phyloP scores from a whole-genome alignment of 345 rosid species.

The Cardamine chenopodiifolia region DNA sequence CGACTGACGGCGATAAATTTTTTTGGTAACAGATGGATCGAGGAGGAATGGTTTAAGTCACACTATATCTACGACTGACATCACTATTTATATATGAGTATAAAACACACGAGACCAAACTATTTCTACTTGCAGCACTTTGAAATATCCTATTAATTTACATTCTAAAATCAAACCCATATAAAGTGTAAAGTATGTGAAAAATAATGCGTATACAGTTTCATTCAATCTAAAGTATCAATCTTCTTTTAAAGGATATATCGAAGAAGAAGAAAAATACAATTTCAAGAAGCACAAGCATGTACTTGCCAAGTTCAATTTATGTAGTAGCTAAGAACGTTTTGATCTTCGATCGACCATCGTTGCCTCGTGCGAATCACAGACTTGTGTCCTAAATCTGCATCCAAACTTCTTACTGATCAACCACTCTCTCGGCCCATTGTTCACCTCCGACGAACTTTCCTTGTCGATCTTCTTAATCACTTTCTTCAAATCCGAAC shows the following conservation, averaged over 20 bases:
- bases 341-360: constrained; percentile 41
- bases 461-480: constrained; percentile 61
- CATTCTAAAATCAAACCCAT: not conserved
- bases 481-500: constrained; percentile 69
- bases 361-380: constrained; percentile 74
- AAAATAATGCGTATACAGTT: not conserved
- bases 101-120: no score
- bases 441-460: constrained; percentile 18
- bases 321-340: constrained; percentile 10
- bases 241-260: not conserved
- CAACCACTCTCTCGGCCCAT: constrained; percentile 51
- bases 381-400: constrained; percentile 72
- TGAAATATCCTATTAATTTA: not conserved
- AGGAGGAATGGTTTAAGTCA: no score
- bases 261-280: not conserved
- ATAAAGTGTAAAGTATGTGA: not conserved
- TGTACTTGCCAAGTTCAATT: not conserved
- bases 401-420: constrained; percentile 63
- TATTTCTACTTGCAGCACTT: not conserved
- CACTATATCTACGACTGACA: no score
- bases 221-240: not conserved
- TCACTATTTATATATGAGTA: no score
- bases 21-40: no score
- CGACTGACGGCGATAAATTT: no score
- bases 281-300: not conserved